phyloP scores from a whole-genome alignment of 352 stramenopile species.

The Phytophthora multivora region DNA sequence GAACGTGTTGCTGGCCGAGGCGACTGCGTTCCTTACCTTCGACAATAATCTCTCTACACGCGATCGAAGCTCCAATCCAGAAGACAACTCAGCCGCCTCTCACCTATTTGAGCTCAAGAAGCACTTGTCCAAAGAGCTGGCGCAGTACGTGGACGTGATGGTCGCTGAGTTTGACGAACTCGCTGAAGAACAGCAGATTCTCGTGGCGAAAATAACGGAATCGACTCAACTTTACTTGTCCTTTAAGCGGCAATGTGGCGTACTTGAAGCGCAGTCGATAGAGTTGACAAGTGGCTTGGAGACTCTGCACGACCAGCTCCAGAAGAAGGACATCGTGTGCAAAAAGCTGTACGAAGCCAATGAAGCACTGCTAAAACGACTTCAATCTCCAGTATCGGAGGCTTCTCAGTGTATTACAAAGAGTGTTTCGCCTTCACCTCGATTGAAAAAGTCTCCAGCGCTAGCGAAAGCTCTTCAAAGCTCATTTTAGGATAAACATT shows the following conservation, averaged over 20 bases:
- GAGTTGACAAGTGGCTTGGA: constrained; percentile 42
- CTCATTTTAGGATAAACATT: constrained; percentile 2
- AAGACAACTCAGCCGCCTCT: constrained; percentile 25
- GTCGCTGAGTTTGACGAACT: constrained; percentile 65
- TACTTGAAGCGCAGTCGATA: constrained; percentile 40
- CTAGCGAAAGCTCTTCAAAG: constrained; percentile 1
- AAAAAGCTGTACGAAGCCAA: constrained; percentile 73
- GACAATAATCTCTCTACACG: constrained; percentile 16
- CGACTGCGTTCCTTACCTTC: constrained; percentile 42
- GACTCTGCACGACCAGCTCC: constrained; percentile 45
- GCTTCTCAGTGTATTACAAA: constrained; percentile 1
- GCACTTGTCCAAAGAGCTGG: constrained; percentile 54
- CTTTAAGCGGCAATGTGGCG: constrained; percentile 56
- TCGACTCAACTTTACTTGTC: constrained; percentile 61
- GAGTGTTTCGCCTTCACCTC: constrained; percentile 6
- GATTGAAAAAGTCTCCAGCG: constrained; percentile 3
- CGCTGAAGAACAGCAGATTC: constrained; percentile 54
- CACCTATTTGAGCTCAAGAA: constrained; percentile 48
- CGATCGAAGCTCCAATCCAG: constrained; percentile 2
- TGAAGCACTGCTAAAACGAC: constrained; percentile 53
- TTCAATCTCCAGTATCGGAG: constrained; percentile 32
- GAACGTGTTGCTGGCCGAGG: constrained; percentile 50
- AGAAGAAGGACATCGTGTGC: constrained; percentile 56
- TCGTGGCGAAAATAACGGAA: constrained; percentile 66
- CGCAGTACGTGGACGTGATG: constrained; percentile 51